Evolutionary conservation across 352 stramenopile species (phyloP), one percentile per base, ranked within the genome.

Genomic region (Thalassiosira mediterranea): DNA sequence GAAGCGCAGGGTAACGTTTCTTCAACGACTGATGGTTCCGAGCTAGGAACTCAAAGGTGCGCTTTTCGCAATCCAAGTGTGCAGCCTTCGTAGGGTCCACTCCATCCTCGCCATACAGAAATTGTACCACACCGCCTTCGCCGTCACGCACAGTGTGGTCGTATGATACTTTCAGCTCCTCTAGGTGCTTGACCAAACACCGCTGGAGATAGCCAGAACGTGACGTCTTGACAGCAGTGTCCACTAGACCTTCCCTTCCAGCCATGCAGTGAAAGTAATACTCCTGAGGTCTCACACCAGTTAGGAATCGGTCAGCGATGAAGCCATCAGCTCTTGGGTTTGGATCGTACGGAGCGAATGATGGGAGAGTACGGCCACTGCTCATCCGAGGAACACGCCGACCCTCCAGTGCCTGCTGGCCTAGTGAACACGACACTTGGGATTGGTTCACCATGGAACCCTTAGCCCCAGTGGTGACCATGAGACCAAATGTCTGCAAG

Each of bases 261-360:
- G 97, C 97, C 98, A 99, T 99, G 87, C 97, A 99, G 92, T 99
- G 98, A 82, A 99, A 99, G 88, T 99, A 99, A 88, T 99, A 99
- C 86, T 99, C 98, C 84, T 99, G 92, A n/a, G 94, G 91, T 28
- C 92, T 76, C 34, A 96, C 83, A 49, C 98, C 98, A 40, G 97
- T 99, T 37, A 99, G 89, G 87, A 99, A 99, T 10, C 97, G 93
- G 88, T 99, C 97, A 21, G 96, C 97, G 71, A 99, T 98, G 88
- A 99, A 99, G 38, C 98, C 98, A 87, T 98, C 97, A 28, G 97
- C 97, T 69, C 97, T 88, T 19, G 98, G 97, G 34, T 94, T 96
- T 32, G 96, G 95, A 86, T 99, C 97, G 76, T 98, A 99, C 10
- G 97, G 93, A 60, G 96, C 94, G 81, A 99, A 99, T 32, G 95